Evolutionary conservation across 164 flowering plant species (phyloP).

Genomic region (Macadamia tetraphylla): DNA sequence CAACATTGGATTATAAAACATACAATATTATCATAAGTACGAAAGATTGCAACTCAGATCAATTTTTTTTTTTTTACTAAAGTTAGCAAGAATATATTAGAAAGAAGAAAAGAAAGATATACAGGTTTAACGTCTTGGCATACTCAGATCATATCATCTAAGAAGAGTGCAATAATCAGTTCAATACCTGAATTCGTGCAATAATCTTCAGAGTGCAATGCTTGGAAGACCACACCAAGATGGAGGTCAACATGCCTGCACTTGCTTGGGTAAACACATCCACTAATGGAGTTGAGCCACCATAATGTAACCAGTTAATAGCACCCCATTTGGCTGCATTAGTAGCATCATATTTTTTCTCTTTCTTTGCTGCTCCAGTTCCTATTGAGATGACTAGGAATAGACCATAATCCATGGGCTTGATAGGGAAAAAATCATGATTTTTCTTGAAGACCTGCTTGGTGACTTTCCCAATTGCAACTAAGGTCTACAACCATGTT

Average conservation of each 20-base stretch:
- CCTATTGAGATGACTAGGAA: neutral
- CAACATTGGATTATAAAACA: no score
- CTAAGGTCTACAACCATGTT: neutral
- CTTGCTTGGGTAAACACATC: neutral
- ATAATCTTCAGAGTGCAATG: neutral
- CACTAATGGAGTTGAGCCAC: neutral
- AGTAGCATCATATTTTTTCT: neutral
- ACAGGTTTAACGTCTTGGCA: no score
- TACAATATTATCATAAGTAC: no score
- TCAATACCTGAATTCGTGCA: neutral
- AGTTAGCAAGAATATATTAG: no score
- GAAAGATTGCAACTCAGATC: no score
- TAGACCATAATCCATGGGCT: neutral
- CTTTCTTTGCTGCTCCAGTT: neutral
- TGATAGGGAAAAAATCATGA: constrained; percentile 1
- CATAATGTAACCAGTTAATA: neutral
- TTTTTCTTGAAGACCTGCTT: neutral
- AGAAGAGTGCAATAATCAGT: neutral
- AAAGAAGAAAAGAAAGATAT: no score
- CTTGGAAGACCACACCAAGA: neutral
- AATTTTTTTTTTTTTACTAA: no score
- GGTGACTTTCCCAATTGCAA: neutral
- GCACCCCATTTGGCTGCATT: neutral
- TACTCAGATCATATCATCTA: neutral
- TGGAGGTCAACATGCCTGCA: neutral